These are phyloP conservation scores for Annulohypoxylon truncatum DNA, from an alignment of 2,329 filamentous ascomycete genomes.

Conservation along the genomic window DNA sequence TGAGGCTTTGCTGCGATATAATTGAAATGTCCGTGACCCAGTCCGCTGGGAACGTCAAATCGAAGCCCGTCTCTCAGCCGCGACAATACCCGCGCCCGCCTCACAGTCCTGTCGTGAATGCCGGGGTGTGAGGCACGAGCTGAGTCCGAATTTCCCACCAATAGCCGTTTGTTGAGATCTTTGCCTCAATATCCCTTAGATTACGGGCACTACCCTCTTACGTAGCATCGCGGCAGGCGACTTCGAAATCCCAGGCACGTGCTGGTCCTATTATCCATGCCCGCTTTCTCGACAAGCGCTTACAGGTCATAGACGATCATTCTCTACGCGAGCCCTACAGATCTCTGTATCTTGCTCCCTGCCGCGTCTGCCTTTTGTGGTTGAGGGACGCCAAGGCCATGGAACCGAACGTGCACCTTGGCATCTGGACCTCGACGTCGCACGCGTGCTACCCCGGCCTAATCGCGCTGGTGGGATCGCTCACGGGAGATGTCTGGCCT, in stretches of 20 bases:
- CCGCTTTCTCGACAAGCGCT: conserved; percentile 16
- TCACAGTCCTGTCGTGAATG: conserved; percentile 10
- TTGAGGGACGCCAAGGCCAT: conserved; percentile 24
- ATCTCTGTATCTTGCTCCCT: not conserved
- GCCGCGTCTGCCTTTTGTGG: too few species aligned
- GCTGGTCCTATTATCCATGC: conserved; percentile 4
- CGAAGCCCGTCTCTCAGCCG: conserved; percentile 13
- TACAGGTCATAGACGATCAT: conserved; percentile 18
- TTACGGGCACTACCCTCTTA: not conserved
- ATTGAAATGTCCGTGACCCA: conserved; percentile 9
- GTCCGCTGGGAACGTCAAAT: conserved; percentile 15
- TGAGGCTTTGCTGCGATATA: conserved; percentile 6
- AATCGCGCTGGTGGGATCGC: conserved; percentile 10
- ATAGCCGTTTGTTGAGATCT: conserved; percentile 1
- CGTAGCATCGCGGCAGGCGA: not conserved
- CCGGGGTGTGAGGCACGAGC: conserved; percentile 1
- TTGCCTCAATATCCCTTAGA: not conserved
- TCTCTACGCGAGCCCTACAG: conserved; percentile 23
- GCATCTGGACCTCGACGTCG: conserved; percentile 29
- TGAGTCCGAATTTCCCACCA: conserved; percentile 13
- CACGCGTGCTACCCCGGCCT: conserved; percentile 25
- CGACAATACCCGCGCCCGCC: not conserved
- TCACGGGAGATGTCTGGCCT: conserved; percentile 10
- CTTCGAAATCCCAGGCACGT: conserved; percentile 6
- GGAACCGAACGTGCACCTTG: conserved; percentile 21